phyloP scores from a whole-genome alignment of 2,329 filamentous ascomycete genomes.

The Exophiala bonariae region DNA sequence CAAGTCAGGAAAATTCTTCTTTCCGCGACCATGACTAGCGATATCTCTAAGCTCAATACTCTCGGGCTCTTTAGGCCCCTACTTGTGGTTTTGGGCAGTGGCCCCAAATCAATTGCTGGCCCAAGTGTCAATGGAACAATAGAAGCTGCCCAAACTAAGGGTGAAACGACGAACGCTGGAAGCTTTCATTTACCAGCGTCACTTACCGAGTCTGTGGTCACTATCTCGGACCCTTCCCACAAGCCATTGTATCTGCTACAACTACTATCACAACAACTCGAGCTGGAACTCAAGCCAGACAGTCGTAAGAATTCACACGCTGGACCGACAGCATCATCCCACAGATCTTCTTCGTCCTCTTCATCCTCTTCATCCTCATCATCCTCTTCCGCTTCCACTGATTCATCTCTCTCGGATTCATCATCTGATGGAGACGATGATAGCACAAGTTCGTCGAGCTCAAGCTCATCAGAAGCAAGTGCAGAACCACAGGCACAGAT shows the following conservation, averaged over 20 bases:
- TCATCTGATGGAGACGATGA: conserved; percentile 29
- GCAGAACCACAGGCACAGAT: neutral
- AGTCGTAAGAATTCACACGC: too few species aligned
- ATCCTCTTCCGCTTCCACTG: conserved; percentile 29
- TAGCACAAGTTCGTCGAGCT: conserved; percentile 48
- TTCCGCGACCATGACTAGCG: conserved; percentile 93
- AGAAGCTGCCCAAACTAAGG: too few species aligned
- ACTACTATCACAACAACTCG: conserved; percentile 57
- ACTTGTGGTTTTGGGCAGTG: conserved; percentile 56
- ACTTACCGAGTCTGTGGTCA: conserved; percentile 66
- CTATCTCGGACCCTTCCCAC: conserved; percentile 66
- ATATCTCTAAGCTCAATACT: conserved; percentile 83
- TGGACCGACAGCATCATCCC: too few species aligned
- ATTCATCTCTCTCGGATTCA: conserved; percentile 18
- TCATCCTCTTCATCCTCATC: conserved; percentile 26
- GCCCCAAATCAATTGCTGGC: conserved; percentile 24
- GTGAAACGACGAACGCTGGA: conserved; percentile 45
- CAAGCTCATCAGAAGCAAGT: neutral
- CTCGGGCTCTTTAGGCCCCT: conserved; percentile 64
- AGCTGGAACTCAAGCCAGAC: conserved; percentile 28
- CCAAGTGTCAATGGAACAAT: conserved; percentile 7
- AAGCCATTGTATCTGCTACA: conserved; percentile 86
- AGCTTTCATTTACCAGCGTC: conserved; percentile 61
- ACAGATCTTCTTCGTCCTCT: too few species aligned
- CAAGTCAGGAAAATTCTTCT: conserved; percentile 65